Conservation (phyloP, 768 basidiomycete genomes). For the Naganishia onofrii region DNA sequence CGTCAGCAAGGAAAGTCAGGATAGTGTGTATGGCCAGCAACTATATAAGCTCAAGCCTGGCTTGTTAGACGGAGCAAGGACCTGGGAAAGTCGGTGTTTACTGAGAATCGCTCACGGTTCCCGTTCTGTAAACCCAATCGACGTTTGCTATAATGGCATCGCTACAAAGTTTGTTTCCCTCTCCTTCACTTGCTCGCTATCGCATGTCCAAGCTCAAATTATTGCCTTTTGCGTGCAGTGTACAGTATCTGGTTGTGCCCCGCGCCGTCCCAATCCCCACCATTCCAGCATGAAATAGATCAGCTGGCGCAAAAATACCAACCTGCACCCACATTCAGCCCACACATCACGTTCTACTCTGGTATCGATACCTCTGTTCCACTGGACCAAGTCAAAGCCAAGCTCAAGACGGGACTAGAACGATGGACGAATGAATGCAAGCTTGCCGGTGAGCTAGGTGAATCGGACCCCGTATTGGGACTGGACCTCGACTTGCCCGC, state of each 20-base stretch:
- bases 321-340: constrained; percentile 15
- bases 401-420: constrained; percentile 4
- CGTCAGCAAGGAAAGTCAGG: too few species aligned
- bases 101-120: too few species aligned
- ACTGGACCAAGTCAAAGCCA: constrained; percentile 7
- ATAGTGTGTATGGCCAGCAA: too few species aligned
- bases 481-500: constrained; percentile 10
- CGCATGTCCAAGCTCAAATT: background rate
- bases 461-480: background rate
- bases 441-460: background rate
- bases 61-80: too few species aligned
- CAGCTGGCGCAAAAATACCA: constrained; percentile 1
- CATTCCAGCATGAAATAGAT: constrained; percentile 6
- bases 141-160: too few species aligned
- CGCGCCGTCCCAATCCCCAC: background rate
- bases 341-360: constrained; percentile 12
- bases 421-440: constrained; percentile 13
- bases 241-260: constrained; percentile 21
- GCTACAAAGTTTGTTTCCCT: background rate
- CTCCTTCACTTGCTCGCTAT: background rate
- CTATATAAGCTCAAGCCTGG: too few species aligned
- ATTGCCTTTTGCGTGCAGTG: background rate
- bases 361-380: constrained; percentile 13
- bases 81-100: too few species aligned
- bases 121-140: too few species aligned